Evolutionary conservation across 371 early-diverging fungal species (phyloP).

Genomic region (Apophysomyces sp.): DNA sequence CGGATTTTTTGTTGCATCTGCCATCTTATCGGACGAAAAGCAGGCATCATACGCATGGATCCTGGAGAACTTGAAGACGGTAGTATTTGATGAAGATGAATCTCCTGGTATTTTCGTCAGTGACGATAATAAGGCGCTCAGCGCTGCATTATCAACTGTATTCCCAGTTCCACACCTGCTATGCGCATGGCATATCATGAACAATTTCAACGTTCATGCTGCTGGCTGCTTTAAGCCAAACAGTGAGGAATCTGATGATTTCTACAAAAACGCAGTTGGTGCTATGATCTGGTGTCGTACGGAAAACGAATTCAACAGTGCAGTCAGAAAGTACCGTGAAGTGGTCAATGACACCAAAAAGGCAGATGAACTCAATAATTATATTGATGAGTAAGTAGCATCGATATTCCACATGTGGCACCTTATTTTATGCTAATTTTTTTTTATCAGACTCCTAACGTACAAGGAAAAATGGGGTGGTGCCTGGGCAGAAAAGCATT

Average conservation of each 20-base stretch:
- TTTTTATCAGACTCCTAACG: neutral
- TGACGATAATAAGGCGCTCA: slow-evolving; percentile 1
- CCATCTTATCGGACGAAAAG: neutral
- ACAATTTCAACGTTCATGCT: neutral
- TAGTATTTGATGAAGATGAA: neutral
- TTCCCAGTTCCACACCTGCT: neutral
- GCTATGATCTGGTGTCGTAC: neutral
- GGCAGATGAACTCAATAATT: neutral
- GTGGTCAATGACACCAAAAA: neutral
- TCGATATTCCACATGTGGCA: neutral
- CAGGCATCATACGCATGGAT: neutral
- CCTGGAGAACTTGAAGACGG: neutral
- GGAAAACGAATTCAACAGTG: neutral
- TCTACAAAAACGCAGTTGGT: neutral
- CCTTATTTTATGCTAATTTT: neutral
- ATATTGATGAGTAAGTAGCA: neutral
- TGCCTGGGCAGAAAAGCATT: neutral
- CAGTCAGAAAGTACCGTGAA: neutral
- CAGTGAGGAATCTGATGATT: neutral
- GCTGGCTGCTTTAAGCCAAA: neutral
- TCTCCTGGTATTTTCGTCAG: neutral
- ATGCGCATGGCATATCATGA: slow-evolving; percentile 4
- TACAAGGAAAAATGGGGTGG: slow-evolving; percentile 8
- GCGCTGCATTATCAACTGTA: neutral
- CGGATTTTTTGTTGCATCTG: neutral